Evolutionary conservation across 169 alveolate species (phyloP), one percentile per base, ranked within the genome.

Genomic region (Babesia caballi): DNA sequence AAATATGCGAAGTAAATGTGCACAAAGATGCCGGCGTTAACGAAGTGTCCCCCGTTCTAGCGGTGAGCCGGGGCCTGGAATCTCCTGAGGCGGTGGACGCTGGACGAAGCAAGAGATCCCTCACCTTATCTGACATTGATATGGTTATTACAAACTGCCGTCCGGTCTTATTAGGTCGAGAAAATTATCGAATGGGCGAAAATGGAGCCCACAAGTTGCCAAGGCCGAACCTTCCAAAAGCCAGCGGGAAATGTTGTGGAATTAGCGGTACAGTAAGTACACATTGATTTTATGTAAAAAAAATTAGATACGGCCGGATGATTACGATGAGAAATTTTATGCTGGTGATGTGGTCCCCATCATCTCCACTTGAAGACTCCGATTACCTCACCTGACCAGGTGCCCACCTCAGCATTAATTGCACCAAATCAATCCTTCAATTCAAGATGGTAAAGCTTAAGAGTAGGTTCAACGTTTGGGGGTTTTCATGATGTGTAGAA

Each of bases 391-490:
- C 19, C 6, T 2, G 41, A 2, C 30, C 1, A 0, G 5, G 5
- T 25, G 5, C 19, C 23, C 51, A 3, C 49, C 32, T 30, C 33
- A 33, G 50, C 30, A 56, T 5, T 52, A 12, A 21, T 28, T 28
- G 11, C 7, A 19, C 57, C 21, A 52, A 17, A 28, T 25, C 7
- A 12, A 17, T 52, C 14, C 15, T 35, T 8, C 8, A 17, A 17
- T 27, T 23, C 33, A 66, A 35, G 19, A 69, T 81, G 84, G 84
- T 81, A 21, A 81, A 81, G 54, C 88, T 81, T 19, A 81, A 81
- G 65, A 81, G 88, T 81, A 72, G 11, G 83, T 67, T 58, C 44
- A 1, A 0, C n/a, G 15, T 0, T 12, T n/a, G 4, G 12, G 19
- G 8, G 49, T 36, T 14, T 36, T 50, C 7, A 52, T 14, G 50